phyloP scores from a whole-genome alignment of 306 rosid species.

The Acmispon strigosus region DNA sequence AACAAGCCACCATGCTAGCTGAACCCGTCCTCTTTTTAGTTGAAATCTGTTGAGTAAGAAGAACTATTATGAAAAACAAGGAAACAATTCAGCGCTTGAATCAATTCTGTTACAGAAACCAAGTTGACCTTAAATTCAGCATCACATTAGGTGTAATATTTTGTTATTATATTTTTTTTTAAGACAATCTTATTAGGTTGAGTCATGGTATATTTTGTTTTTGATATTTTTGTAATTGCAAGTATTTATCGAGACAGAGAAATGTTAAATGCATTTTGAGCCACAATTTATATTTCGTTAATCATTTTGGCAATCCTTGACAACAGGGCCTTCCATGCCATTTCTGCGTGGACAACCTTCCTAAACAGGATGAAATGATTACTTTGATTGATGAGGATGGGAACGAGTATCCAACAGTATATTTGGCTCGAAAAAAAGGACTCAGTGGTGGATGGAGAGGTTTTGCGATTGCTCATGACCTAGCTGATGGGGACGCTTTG shows the following conservation, averaged over 20 bases:
- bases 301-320: slow-evolving; percentile 13
- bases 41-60: no score
- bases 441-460: slow-evolving; percentile 85
- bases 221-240: not conserved
- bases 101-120: not conserved
- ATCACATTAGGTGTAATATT: no score
- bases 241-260: not conserved
- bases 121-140: no score
- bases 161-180: no score
- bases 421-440: slow-evolving; percentile 48
- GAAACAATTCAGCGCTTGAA: no score
- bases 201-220: not conserved
- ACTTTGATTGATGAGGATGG: slow-evolving; percentile 59
- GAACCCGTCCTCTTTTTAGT: no score
- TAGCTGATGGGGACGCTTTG: slow-evolving; percentile 78
- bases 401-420: slow-evolving; percentile 43
- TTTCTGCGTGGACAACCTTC: slow-evolving; percentile 48
- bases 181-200: not conserved
- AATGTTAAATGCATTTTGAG: not conserved
- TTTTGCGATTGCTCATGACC: slow-evolving; percentile 66
- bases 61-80: no score
- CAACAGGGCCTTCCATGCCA: slow-evolving; percentile 60
- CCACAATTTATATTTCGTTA: not conserved
- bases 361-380: slow-evolving; percentile 33
- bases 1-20: no score